Conservation (phyloP, 331 rosid species). For the Pyrus hybrid region DNA sequence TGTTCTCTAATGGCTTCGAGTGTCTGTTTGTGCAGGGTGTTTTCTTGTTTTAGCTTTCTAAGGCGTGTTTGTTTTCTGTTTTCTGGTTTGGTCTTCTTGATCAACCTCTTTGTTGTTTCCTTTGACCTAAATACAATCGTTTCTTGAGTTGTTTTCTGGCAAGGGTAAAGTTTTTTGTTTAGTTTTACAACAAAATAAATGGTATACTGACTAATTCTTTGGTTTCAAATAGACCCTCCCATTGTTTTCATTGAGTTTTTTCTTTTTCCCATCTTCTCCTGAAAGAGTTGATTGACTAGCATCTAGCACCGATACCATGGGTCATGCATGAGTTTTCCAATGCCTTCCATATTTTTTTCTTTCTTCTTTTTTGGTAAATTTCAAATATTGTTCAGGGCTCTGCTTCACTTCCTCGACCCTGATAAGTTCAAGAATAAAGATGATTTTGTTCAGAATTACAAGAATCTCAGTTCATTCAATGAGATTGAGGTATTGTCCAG, state of each 20-base stretch:
- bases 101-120: no score
- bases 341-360: not conserved
- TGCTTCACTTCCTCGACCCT: conserved; percentile 92
- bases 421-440: conserved; percentile 87
- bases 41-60: no score
- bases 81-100: no score
- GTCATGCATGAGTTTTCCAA: not conserved
- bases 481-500: conserved; percentile 44
- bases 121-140: no score
- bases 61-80: no score
- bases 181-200: no score
- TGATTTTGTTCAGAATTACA: no score
- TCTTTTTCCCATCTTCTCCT: not conserved
- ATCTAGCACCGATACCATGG: not conserved
- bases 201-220: not conserved
- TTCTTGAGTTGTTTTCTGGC: no score
- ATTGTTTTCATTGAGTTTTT: not conserved
- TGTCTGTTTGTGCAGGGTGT: no score
- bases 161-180: no score
- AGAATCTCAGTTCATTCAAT: no score
- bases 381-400: conserved; percentile 49
- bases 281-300: not conserved
- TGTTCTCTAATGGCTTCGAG: no score
- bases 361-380: not conserved
- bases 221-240: not conserved